phyloP scores from a whole-genome alignment of 179 eudicot species.

The Heliamphora pulchella region DNA sequence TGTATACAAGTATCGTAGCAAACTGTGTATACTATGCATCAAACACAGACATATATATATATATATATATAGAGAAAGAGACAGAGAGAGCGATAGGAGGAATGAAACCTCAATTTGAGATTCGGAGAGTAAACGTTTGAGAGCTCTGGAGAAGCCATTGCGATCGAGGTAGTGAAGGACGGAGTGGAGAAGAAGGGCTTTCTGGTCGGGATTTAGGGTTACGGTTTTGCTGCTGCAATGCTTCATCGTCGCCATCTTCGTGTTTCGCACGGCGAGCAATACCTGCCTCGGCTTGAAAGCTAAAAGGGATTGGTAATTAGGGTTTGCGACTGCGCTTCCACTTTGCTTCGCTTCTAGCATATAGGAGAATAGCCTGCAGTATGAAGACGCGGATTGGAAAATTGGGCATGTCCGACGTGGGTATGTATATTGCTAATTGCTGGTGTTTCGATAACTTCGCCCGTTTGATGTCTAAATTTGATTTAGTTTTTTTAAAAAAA shows the following conservation, averaged over 20 bases:
- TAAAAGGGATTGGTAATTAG: slow-evolving; percentile 15
- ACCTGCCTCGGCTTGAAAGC: slow-evolving; percentile 34
- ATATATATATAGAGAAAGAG: background rate
- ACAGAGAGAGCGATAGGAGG: background rate
- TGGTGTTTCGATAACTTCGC: too few species aligned
- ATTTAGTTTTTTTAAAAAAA: too few species aligned
- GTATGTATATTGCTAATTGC: too few species aligned
- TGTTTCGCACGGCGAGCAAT: slow-evolving; percentile 24
- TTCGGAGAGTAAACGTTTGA: slow-evolving; percentile 41
- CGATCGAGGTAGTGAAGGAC: slow-evolving; percentile 38
- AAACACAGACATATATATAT: background rate
- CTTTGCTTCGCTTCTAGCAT: background rate
- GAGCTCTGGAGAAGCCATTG: slow-evolving; percentile 44
- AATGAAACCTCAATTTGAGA: slow-evolving; percentile 43
- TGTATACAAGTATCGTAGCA: background rate
- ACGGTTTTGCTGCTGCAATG: background rate
- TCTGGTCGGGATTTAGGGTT: slow-evolving; percentile 23
- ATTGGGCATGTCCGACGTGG: too few species aligned
- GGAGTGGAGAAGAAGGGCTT: slow-evolving; percentile 32
- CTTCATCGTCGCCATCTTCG: slow-evolving; percentile 15
- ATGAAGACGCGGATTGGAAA: too few species aligned
- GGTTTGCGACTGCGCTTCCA: background rate
- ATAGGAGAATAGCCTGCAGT: too few species aligned
- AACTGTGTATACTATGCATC: background rate
- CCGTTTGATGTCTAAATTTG: too few species aligned